phyloP scores from a whole-genome alignment of 352 stramenopile genomes.

The Globisporangium acanthophoron region DNA sequence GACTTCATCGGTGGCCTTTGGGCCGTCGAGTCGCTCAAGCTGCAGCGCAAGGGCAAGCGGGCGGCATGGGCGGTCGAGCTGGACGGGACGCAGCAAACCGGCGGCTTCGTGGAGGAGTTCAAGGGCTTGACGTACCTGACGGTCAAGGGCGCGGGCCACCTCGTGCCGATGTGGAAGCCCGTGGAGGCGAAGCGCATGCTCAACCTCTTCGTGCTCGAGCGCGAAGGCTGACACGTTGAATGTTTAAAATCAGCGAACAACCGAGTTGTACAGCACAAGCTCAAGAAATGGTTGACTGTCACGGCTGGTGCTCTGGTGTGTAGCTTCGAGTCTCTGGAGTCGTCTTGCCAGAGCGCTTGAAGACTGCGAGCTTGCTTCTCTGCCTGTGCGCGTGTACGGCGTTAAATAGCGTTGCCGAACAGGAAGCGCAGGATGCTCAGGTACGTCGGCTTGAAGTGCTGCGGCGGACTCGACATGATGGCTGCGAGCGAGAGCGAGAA shows the following conservation, averaged over 20 bases:
- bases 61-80: conserved; percentile 31
- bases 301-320: no score
- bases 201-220: conserved; percentile 58
- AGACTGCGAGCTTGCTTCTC: no score
- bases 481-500: conserved; percentile 83
- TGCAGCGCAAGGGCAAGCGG: conserved; percentile 33
- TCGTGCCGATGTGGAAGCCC: conserved; percentile 84
- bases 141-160: conserved; percentile 87
- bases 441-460: conserved; percentile 85
- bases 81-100: conserved; percentile 55
- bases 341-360: conserved; percentile 1
- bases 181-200: conserved; percentile 66
- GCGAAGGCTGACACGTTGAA: conserved; percentile 4
- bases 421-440: conserved; percentile 75
- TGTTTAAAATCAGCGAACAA: no score
- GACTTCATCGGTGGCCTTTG: conserved; percentile 64
- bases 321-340: neutral
- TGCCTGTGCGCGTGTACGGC: neutral
- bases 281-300: no score
- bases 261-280: neutral
- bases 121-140: conserved; percentile 85
- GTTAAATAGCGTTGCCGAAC: conserved; percentile 60
- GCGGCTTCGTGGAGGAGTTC: conserved; percentile 80
- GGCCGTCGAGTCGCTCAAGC: conserved; percentile 59
- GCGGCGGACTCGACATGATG: conserved; percentile 74